Conservation (phyloP, 2,329 filamentous ascomycete genomes). For the Paecilomyces sp. region DNA sequence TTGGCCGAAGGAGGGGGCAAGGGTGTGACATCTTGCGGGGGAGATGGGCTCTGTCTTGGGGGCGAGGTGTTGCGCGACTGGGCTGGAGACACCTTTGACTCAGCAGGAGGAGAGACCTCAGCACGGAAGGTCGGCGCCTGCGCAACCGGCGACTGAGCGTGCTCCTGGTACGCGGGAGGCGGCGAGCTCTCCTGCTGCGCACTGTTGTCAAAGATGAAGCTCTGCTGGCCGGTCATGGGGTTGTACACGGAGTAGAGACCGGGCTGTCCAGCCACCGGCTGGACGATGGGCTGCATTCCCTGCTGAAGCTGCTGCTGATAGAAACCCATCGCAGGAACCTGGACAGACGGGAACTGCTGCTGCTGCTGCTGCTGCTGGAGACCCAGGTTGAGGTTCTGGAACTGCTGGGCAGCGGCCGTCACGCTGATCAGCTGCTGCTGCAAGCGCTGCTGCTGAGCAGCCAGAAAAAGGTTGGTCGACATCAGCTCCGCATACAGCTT, state of each 20-base stretch:
- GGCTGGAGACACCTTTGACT: conserved; percentile 48
- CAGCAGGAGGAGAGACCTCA: conserved; percentile 73
- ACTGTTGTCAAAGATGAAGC: conserved; percentile 67
- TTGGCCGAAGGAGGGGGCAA: conserved; percentile 83
- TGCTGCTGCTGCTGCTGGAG: conserved; percentile 32
- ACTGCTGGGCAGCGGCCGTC: conserved; percentile 75
- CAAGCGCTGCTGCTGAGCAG: conserved; percentile 88
- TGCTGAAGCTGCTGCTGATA: conserved; percentile 63
- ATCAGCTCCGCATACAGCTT: conserved; percentile 81
- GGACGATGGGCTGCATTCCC: conserved; percentile 57
- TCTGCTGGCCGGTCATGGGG: conserved; percentile 75
- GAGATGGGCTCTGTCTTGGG: conserved; percentile 58
- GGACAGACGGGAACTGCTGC: conserved; percentile 45
- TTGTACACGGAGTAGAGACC: conserved; percentile 80
- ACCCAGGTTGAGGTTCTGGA: conserved; percentile 68
- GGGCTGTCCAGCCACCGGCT: conserved; percentile 60
- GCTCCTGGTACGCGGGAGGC: conserved; percentile 21
- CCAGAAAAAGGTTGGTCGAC: conserved; percentile 84
- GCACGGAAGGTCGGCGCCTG: conserved; percentile 61
- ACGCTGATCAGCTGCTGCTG: conserved; percentile 87
- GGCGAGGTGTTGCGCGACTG: conserved; percentile 57
- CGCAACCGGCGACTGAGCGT: conserved; percentile 43
- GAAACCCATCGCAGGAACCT: conserved; percentile 48
- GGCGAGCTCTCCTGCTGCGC: conserved; percentile 40
- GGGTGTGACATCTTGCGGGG: conserved; percentile 61